Conservation (phyloP, 805 yeast genomes). For the Pichia pseudocactophila region DNA sequence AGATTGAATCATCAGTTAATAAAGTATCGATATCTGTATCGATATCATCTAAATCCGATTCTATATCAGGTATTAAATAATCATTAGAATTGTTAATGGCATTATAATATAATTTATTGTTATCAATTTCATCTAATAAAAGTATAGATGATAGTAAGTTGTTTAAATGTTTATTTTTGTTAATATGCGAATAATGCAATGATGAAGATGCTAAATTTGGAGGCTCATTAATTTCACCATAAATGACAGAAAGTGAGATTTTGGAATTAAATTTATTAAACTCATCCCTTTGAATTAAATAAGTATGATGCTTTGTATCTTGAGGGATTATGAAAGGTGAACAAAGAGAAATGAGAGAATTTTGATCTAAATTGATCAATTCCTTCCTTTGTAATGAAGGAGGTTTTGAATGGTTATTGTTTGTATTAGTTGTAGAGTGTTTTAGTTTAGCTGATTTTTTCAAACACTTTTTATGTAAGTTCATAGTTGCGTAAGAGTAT, state of each 20-base stretch:
- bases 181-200: not conserved
- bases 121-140: not conserved
- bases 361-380: not conserved
- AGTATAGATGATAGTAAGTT: not conserved
- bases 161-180: constrained; percentile 1
- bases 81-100: no score
- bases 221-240: constrained; percentile 3
- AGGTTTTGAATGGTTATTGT: no score
- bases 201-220: not conserved
- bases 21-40: no score
- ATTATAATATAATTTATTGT: no score
- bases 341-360: constrained; percentile 18
- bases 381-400: no score
- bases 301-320: constrained; percentile 1
- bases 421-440: no score
- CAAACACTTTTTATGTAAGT: no score
- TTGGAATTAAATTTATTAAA: not conserved
- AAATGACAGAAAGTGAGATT: constrained; percentile 4
- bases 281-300: not conserved
- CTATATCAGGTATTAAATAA: no score
- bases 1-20: no score
- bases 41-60: no score
- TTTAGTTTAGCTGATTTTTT: no score
- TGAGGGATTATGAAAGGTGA: constrained; percentile 19
- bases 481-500: no score